phyloP scores from a whole-genome alignment of 352 stramenopile genomes.

The Phytophthora tentaculata region DNA sequence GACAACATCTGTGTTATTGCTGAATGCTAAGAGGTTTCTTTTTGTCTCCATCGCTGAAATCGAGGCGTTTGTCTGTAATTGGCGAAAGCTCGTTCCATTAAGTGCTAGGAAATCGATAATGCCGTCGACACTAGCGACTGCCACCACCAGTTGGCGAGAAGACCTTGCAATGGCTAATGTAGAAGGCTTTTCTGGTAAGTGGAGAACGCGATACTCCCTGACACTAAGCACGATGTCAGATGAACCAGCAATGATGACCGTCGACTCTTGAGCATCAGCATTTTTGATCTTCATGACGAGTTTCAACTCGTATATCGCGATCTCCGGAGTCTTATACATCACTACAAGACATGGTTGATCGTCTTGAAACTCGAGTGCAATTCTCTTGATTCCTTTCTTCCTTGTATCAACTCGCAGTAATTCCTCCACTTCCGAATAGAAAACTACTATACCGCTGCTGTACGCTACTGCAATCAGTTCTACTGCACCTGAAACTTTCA shows the following conservation, averaged over 20 bases:
- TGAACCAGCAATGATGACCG: slow-evolving; percentile 2
- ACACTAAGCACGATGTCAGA: slow-evolving; percentile 10
- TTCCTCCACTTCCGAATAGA: slow-evolving; percentile 35
- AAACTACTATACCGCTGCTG: slow-evolving; percentile 30
- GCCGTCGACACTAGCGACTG: slow-evolving; percentile 25
- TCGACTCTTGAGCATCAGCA: not conserved
- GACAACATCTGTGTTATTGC: slow-evolving; percentile 34
- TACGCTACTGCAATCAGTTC: slow-evolving; percentile 52
- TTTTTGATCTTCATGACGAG: slow-evolving; percentile 15
- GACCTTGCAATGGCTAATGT: slow-evolving; percentile 16
- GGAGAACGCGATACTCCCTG: slow-evolving; percentile 1
- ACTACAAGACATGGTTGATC: slow-evolving; percentile 29
- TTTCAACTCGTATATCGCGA: slow-evolving; percentile 33
- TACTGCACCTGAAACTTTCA: slow-evolving; percentile 24
- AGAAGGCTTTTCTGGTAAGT: slow-evolving; percentile 7
- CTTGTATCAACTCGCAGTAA: slow-evolving; percentile 27
- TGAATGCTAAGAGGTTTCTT: slow-evolving; percentile 53
- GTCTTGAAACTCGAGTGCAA: slow-evolving; percentile 29
- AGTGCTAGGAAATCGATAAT: slow-evolving; percentile 38
- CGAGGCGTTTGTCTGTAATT: slow-evolving; percentile 31
- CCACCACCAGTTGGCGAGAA: slow-evolving; percentile 23
- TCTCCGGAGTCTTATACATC: slow-evolving; percentile 6
- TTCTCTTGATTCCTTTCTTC: slow-evolving; percentile 7
- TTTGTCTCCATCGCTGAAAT: slow-evolving; percentile 40
- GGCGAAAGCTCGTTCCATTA: slow-evolving; percentile 58